phyloP scores from a whole-genome alignment of 192 early-diverging fungal genomes.

The Backusella sp. region DNA sequence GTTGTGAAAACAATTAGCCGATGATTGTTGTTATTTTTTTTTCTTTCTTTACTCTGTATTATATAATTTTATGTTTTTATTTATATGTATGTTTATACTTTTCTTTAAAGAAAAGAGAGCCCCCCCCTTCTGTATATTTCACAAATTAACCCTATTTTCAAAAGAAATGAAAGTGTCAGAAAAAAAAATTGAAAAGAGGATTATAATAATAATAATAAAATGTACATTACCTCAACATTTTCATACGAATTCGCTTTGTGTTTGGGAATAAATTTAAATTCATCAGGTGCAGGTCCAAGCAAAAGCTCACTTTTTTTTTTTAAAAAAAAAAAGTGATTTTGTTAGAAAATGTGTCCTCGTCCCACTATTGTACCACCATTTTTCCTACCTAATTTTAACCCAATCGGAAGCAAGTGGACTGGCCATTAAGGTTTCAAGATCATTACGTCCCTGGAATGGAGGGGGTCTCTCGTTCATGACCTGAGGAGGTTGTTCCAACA shows the following conservation, averaged over 20 bases:
- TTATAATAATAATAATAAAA: neutral
- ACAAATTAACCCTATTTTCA: neutral
- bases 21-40: slow-evolving; percentile 6
- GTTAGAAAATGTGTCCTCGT: neutral
- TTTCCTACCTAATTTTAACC: slow-evolving; percentile 74
- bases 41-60: neutral
- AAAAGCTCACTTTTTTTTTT: slow-evolving; percentile 66
- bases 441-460: slow-evolving; percentile 81
- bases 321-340: neutral
- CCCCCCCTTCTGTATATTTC: neutral
- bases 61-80: slow-evolving; percentile 4
- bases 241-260: slow-evolving; percentile 80
- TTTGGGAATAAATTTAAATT: slow-evolving; percentile 93
- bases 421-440: slow-evolving; percentile 95
- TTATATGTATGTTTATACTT: neutral
- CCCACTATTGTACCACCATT: neutral
- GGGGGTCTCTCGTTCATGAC: slow-evolving; percentile 91
- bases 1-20: slow-evolving; percentile 28
- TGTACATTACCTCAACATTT: slow-evolving; percentile 1
- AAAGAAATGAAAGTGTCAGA: neutral
- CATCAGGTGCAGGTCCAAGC: slow-evolving; percentile 80
- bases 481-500: slow-evolving; percentile 89
- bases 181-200: neutral
- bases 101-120: neutral
- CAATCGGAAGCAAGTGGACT: slow-evolving; percentile 79